Base-by-base conservation (phyloP, 345 rosid genomes). In the Schrenkiella parvula region DNA sequence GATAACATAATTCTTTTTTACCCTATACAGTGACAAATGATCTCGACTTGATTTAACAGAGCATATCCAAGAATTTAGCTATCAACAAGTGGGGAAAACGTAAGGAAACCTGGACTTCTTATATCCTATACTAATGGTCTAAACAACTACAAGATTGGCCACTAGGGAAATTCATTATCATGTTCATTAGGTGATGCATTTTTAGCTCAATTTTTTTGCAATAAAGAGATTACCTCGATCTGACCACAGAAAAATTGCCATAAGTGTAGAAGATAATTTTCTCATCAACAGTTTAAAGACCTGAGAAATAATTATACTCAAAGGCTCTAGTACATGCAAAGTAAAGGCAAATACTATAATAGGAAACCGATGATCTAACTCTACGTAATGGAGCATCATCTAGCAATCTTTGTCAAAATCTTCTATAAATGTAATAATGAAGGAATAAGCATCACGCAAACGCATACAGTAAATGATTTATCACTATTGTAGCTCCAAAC, bases 1-100 rank as follows among this genome's bases (percentile, higher is more conserved):
- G n/a, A n/a, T n/a, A n/a, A n/a, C 78, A 82, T 80, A 21, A 80
- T 29, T 75, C 44, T 68, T 63, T 71, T 78, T 58, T 77, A 70
- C 80, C 80, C 3, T 74, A 67, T 78, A 78, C 1, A 80, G 51
- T 23, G 79, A 83, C 6, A 77, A 54, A 2, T 18, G 55, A 54
- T 72, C 55, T 4, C 15, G 13, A 66, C 9, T 58, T 71, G 55
- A 42, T 1, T 25, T 37, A 53, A 4, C 4, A 53, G 31, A 29
- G 31, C 60, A 55, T 11, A 55, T 6, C 12, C 7, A 29, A n/a
- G 12, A 3, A 19, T 2, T 8, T n/a, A 11, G 17, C 3, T 25
- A n/a, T n/a, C 59, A 54, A 15, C 11, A 29, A 18, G 25, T 47
- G 52, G 26, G 26, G 1, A 47, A 44, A 6, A 6, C 19, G 7